Base-by-base conservation (phyloP, 305 asterid genomes). In the Galium porrigens region DNA sequence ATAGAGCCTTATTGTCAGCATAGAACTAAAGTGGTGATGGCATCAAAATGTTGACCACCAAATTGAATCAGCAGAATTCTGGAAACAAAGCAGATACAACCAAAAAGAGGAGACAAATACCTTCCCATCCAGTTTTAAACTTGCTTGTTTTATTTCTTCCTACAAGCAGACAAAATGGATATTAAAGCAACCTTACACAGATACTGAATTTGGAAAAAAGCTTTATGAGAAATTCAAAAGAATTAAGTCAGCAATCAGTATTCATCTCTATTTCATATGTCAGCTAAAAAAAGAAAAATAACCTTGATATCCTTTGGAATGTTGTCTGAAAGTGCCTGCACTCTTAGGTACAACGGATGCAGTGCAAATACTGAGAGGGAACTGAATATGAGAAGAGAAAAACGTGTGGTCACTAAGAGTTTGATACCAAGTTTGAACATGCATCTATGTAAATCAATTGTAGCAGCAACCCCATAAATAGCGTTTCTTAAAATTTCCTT, bases 351-450 rank as follows among this genome's bases (percentile, higher is more conserved):
- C 69, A 92, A 82, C 22, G 99, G 97, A 81, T 92, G 99, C 82
- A 92, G 48, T 33, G 99, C 99, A 80, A 85, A 92, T 72, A 92
- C 99, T 22, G 99, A 92, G 67, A 92, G 97, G 66, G 99, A 92
- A 77, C 99, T 92, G 89, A 75, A 79, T 46, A 61, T 46, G 62
- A 74, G 20, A 39, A 57, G 14, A 54, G 39, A 69, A 60, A 48
- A 14, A 67, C 18, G 52, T 44, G 33, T 69, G 48, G 67, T 71
- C 69, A 71, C 48, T 36, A 27, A 44, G 18, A 27, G 15, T 10
- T 30, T 1, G 15, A 41, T 10, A 60, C 49, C 29, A 61, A 66
- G 11, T 63, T 20, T 44, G 12, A 25, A 32, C 55, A 25, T 36
- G 30, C 44, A 27, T 5, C 1, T 6, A 27, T 25, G 22, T 44